Evolutionary conservation across 176 grass and related monocot species (phyloP).

Genomic region (Tillandsia fasciculata): DNA sequence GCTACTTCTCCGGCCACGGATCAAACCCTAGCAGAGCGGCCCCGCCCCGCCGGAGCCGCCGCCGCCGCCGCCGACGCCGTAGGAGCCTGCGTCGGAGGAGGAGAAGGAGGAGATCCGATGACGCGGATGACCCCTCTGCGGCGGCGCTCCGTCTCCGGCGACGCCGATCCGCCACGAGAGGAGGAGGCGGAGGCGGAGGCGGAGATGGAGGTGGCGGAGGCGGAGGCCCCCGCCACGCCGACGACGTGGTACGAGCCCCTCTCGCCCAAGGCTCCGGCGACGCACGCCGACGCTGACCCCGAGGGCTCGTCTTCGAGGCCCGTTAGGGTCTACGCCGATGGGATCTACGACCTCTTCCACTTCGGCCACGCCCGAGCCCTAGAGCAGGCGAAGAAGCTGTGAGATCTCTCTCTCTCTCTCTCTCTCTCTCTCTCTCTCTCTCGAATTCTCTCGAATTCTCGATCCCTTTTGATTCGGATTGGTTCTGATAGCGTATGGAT

Average conservation of each 20-base stretch:
- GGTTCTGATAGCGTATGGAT: no score
- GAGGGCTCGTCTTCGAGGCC: constrained; percentile 8
- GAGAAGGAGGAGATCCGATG: constrained; percentile 5
- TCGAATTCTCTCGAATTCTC: neutral
- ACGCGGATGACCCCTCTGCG: neutral
- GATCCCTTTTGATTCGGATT: no score
- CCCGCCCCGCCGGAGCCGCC: no score
- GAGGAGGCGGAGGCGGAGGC: neutral
- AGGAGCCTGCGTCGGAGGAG: no score
- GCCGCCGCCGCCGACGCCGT: no score
- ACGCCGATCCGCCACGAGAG: constrained; percentile 1
- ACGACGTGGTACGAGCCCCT: constrained; percentile 48
- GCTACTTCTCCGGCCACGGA: neutral
- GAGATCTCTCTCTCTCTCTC: constrained; percentile 11
- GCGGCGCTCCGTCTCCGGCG: neutral
- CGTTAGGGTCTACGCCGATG: constrained; percentile 52
- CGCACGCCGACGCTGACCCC: neutral
- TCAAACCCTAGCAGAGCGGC: neutral
- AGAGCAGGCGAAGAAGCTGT: constrained; percentile 69
- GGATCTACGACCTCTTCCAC: constrained; percentile 68
- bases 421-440: neutral
- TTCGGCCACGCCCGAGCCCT: constrained; percentile 65
- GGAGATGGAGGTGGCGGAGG: constrained; percentile 5
- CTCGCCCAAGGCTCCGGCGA: neutral
- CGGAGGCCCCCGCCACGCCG: constrained; percentile 9